phyloP scores from a whole-genome alignment of 441 rosid species.

The Raphanus hybrid region DNA sequence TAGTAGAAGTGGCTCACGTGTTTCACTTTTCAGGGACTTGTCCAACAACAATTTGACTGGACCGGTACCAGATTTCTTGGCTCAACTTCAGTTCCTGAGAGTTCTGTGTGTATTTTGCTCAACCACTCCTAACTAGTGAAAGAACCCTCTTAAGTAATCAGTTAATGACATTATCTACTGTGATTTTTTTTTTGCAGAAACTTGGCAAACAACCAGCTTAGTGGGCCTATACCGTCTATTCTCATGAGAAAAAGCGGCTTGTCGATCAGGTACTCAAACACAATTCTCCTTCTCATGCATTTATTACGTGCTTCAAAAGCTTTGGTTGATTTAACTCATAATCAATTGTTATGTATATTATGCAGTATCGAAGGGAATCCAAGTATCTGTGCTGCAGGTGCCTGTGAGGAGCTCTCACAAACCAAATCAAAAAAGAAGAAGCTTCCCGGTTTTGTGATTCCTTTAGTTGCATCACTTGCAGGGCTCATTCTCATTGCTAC shows the following conservation, averaged over 20 bases:
- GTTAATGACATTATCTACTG: conserved; percentile 4
- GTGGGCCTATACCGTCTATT: conserved; percentile 47
- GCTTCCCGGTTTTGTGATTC: conserved; percentile 40
- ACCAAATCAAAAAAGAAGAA: conserved; percentile 34
- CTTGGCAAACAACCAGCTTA: conserved; percentile 49
- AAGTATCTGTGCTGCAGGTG: conserved; percentile 37
- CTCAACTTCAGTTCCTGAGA: conserved; percentile 44
- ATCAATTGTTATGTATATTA: background rate
- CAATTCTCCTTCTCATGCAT: conserved; percentile 13
- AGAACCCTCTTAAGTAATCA: background rate
- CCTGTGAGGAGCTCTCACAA: conserved; percentile 28
- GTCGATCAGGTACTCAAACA: conserved; percentile 40
- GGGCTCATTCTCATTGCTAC: conserved; percentile 27
- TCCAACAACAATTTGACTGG: conserved; percentile 56
- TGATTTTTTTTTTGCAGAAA: conserved; percentile 40
- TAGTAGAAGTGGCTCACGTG: background rate
- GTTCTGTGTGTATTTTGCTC: conserved; percentile 45
- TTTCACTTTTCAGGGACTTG: conserved; percentile 44
- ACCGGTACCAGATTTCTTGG: conserved; percentile 50
- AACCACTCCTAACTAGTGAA: background rate
- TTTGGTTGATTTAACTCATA: background rate
- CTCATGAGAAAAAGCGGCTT: conserved; percentile 41
- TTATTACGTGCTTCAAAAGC: background rate
- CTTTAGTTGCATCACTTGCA: conserved; percentile 45
- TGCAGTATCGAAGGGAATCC: conserved; percentile 46